Evolutionary conservation across 1,284 basidiomycete species (phyloP).

Genomic region (Vanrija sp.): DNA sequence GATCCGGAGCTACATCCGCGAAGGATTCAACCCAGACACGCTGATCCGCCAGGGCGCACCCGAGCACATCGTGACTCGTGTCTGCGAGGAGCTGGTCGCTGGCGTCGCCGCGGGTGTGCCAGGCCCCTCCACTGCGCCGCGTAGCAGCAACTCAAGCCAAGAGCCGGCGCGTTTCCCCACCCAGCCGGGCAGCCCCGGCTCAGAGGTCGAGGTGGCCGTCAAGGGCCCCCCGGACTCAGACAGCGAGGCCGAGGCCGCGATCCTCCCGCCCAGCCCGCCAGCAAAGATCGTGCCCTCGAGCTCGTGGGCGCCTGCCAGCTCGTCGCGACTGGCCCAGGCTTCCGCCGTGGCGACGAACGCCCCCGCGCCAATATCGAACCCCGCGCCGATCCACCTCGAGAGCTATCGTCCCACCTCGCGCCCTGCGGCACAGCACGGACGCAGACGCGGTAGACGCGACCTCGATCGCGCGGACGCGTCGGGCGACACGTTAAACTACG

Average conservation of each 20-base stretch:
- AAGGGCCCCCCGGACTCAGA: slow-evolving; percentile 17
- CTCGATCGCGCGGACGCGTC: slow-evolving; percentile 4
- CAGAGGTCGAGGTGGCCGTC: slow-evolving; percentile 26
- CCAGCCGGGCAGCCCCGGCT: slow-evolving; percentile 12
- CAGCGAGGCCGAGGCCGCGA: slow-evolving; percentile 20
- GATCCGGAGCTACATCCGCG: slow-evolving; percentile 31
- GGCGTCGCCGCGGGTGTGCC: slow-evolving; percentile 1
- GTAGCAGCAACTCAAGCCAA: no score
- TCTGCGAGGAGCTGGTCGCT: slow-evolving; percentile 39
- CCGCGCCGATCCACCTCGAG: slow-evolving; percentile 1
- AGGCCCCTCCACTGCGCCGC: no score
- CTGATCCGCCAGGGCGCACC: slow-evolving; percentile 33
- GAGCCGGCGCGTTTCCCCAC: no score
- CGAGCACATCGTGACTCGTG: slow-evolving; percentile 27
- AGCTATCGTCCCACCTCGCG: neutral
- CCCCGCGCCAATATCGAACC: neutral
- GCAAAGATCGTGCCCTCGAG: slow-evolving; percentile 7
- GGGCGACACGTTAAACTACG: slow-evolving; percentile 18
- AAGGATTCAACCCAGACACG: slow-evolving; percentile 29
- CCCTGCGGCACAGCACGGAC: no score
- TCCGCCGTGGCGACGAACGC: no score
- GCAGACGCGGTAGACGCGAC: slow-evolving; percentile 4
- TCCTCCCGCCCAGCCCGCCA: slow-evolving; percentile 5
- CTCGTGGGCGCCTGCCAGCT: slow-evolving; percentile 1
- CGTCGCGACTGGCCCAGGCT: no score